Percentiles rank a stretch among this genome's conserved stretches.
Conservation (phyloP, 2,329 filamentous ascomycete genomes). For the Phialophora expanda region DNA sequence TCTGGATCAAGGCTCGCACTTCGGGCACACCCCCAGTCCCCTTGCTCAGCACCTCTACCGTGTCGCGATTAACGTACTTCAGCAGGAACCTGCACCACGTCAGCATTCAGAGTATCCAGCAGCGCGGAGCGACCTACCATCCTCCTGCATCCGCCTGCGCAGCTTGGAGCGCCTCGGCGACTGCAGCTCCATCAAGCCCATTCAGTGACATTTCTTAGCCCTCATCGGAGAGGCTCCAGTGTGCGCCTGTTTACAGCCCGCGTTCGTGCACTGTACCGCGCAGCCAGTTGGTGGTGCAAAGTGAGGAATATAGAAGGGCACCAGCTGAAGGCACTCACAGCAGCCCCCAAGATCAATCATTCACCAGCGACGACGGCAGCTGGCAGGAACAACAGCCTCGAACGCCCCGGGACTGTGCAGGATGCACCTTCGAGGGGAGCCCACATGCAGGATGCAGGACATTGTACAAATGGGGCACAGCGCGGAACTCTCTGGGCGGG, state of each 20-base stretch:
- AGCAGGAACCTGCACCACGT: constrained; percentile 81
- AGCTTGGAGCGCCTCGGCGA: constrained; percentile 83
- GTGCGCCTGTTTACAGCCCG: constrained; percentile 12
- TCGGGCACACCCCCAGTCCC: constrained; percentile 85
- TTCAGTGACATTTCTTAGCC: constrained; percentile 41
- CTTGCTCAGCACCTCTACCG: constrained; percentile 75
- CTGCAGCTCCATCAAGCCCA: constrained; percentile 50
- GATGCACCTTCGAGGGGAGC: constrained; percentile 33
- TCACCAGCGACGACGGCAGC: background rate
- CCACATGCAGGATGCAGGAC: constrained; percentile 23
- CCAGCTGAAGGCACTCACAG: constrained; percentile 11
- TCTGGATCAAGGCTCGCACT: constrained; percentile 75
- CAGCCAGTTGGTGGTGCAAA: background rate
- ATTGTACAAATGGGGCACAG: constrained; percentile 24
- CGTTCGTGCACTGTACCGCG: constrained; percentile 18
- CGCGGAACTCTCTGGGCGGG: constrained; percentile 21
- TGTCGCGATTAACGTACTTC: constrained; percentile 87
- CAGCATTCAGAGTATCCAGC: constrained; percentile 11
- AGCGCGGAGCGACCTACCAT: constrained; percentile 70
- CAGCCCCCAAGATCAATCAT: constrained; percentile 16
- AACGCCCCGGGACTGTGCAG: constrained; percentile 22
- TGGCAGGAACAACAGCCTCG: constrained; percentile 19
- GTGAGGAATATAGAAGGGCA: constrained; percentile 5
- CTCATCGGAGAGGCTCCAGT: constrained; percentile 42
- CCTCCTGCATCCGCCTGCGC: constrained; percentile 83